Base-by-base conservation (phyloP, 495 filamentous ascomycete genomes). In the Darksidea phi region DNA sequence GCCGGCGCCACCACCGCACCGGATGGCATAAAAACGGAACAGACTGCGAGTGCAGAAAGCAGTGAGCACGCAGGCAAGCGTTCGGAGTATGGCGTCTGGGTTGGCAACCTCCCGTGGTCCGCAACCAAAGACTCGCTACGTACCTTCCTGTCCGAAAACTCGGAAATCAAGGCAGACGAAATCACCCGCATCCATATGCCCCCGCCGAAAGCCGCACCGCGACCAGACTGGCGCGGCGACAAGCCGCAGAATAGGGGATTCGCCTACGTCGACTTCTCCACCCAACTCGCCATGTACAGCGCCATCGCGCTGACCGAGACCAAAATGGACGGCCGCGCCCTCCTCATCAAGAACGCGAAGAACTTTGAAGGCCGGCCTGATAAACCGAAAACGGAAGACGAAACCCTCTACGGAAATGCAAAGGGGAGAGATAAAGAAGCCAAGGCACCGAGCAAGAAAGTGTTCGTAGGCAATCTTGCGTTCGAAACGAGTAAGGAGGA, bases 261-360 rank as follows among this genome's bases (percentile, higher is more conserved):
- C 71, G 95, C 95, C 54, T 97, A 97, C 67, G 85, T 99, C 53
- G 95, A 99, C 70, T 95, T 99, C 69, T 77, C 83, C 12, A 85
- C 72, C n/a, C 68, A 80, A 26, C 80, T 82, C 18, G 84, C 84
- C n/a, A 75, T 88, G 63, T 74, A 85, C 0, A 81, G 86, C 25
- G 91, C 90, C 28, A 74, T 97, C 61, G 85, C 79, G 0, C 76
- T 96, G 50, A 91, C 86, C 15, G 95, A 99, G 72, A 87, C 85
- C 37, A 79, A 92, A 59, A 71, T 95, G 38, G 67, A 76, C 42
- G 87, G 89, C 2, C 86, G 94, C 38, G 84, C 85, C 43, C 83
- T 97, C 13, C 76, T 99, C 59, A 96, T 99, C 76, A 99, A 99
- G 77, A 82, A 94, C 71, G 78, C 88, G 38, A 92, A 88, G 54